Conservation (phyloP, 371 early-diverging fungal genomes). For the Circinella umbellata region DNA sequence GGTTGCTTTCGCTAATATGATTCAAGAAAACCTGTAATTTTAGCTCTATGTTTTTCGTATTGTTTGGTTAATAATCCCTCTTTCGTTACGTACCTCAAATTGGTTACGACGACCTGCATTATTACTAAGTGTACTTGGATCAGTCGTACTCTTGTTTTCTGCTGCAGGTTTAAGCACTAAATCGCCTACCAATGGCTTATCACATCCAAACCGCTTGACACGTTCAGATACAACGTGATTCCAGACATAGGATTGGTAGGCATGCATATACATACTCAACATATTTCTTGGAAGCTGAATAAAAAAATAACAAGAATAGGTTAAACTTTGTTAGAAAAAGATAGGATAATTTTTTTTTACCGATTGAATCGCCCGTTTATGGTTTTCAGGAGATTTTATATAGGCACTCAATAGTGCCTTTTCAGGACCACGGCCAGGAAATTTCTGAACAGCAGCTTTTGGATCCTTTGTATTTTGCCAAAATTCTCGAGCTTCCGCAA, state of each 20-base stretch:
- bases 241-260: conserved; percentile 97
- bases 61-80: neutral
- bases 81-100: conserved; percentile 22
- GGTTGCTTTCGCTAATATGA: conserved; percentile 37
- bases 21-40: conserved; percentile 4
- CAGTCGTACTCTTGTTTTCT: conserved; percentile 4
- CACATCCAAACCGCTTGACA: conserved; percentile 70
- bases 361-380: conserved; percentile 65
- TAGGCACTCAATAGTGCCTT: conserved; percentile 64
- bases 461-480: conserved; percentile 78
- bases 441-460: conserved; percentile 56
- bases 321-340: too few relatives aligned
- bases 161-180: conserved; percentile 63
- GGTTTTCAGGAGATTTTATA: conserved; percentile 49
- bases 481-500: conserved; percentile 63
- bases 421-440: conserved; percentile 82
- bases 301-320: neutral
- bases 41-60: neutral
- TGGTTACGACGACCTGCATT: conserved; percentile 36
- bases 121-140: neutral
- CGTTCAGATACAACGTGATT: conserved; percentile 88
- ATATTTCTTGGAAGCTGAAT: conserved; percentile 82
- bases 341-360: conserved; percentile 30
- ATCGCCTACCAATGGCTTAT: conserved; percentile 84
- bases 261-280: conserved; percentile 94